phyloP scores from a whole-genome alignment of 768 basidiomycete genomes.

The Lactarius vividus region DNA sequence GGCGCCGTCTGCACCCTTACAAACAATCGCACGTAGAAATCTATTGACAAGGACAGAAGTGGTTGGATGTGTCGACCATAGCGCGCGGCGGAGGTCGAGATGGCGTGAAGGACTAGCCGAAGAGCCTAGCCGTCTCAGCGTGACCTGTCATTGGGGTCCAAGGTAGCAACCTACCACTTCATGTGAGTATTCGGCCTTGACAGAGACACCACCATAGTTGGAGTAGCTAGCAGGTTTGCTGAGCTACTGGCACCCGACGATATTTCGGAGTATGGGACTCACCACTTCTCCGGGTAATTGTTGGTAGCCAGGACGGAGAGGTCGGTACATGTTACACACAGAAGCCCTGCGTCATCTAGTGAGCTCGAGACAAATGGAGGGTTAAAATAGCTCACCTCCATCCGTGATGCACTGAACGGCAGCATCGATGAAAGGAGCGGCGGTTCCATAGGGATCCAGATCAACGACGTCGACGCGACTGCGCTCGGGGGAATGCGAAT shows the following conservation, averaged over 20 bases:
- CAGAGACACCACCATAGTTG: constrained; percentile 90
- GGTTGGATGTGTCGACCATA: constrained; percentile 94
- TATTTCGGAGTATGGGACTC: constrained; percentile 4
- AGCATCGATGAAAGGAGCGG: constrained; percentile 93
- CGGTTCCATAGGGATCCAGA: constrained; percentile 96
- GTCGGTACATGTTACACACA: constrained; percentile 97
- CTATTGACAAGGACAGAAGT: constrained; percentile 86
- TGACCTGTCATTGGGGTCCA: background rate
- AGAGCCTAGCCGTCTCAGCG: constrained; percentile 58
- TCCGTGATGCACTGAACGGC: constrained; percentile 87
- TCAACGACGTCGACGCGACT: constrained; percentile 91
- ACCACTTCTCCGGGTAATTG: constrained; percentile 98
- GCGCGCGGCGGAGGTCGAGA: constrained; percentile 84
- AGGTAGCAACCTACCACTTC: constrained; percentile 63
- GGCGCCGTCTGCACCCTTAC: constrained; percentile 73
- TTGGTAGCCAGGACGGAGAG: constrained; percentile 88
- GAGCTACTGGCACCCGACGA: background rate
- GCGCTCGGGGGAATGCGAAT: constrained; percentile 72
- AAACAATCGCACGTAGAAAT: constrained; percentile 95
- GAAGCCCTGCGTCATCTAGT: constrained; percentile 53
- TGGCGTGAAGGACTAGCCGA: constrained; percentile 81
- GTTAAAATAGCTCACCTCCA: constrained; percentile 55
- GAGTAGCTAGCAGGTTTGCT: constrained; percentile 58
- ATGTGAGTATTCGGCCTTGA: constrained; percentile 93
- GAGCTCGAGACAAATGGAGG: background rate